Conservation (phyloP, 306 rosid species). For the Citrullus colocynthis region DNA sequence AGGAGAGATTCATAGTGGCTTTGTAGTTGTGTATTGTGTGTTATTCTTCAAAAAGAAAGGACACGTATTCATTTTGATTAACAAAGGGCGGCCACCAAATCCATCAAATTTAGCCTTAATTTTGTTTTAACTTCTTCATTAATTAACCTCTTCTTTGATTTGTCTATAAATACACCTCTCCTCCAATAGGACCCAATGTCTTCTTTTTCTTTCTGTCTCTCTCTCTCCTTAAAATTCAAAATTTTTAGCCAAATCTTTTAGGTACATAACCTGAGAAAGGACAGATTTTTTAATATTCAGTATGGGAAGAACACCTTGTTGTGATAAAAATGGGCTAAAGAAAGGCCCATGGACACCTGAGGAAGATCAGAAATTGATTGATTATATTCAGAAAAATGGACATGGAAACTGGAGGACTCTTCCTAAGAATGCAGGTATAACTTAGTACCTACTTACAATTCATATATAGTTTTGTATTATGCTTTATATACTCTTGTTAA, state of each 20-base stretch:
- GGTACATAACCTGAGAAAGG: background rate
- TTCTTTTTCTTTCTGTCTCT: background rate
- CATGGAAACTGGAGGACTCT: slow-evolving; percentile 96
- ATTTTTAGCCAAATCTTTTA: background rate
- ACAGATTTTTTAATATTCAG: background rate
- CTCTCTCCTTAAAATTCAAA: too few species aligned
- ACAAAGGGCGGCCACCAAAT: slow-evolving; percentile 8
- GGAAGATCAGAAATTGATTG: slow-evolving; percentile 68
- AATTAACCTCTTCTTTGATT: background rate
- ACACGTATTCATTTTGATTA: background rate
- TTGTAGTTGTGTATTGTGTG: background rate
- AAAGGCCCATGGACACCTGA: slow-evolving; percentile 97
- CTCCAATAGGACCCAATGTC: background rate
- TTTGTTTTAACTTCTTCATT: background rate
- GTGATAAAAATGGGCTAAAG: slow-evolving; percentile 80
- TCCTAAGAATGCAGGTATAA: slow-evolving; percentile 85
- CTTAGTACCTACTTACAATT: too few species aligned
- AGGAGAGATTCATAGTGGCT: background rate
- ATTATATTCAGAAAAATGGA: slow-evolving; percentile 73
- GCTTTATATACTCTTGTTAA: background rate
- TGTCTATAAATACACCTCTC: background rate
- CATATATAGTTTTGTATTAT: background rate
- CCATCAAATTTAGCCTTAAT: background rate
- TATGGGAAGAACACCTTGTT: slow-evolving; percentile 96
- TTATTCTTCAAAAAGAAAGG: background rate